Evolutionary conservation across 2,329 filamentous ascomycete genomes (phyloP).

Genomic region (Aspergillus clavatus): DNA sequence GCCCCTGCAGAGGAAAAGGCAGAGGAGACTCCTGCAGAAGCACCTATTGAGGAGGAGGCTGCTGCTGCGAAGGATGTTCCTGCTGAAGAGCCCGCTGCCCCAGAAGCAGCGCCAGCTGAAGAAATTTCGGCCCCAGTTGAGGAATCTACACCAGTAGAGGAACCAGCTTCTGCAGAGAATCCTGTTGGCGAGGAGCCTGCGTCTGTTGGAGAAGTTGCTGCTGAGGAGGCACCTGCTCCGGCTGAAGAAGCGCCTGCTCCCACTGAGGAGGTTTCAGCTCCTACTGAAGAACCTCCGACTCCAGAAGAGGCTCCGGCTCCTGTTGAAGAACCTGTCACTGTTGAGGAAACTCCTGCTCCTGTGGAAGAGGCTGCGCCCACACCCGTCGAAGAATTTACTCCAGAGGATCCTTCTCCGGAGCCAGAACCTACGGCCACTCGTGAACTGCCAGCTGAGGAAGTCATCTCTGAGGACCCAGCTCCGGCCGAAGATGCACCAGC

Average conservation of each 20-base stretch:
- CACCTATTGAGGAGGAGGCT: background rate
- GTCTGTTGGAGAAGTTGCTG: slow-evolving; percentile 14
- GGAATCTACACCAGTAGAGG: slow-evolving; percentile 13
- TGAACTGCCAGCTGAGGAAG: slow-evolving; percentile 7
- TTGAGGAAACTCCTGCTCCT: slow-evolving; percentile 6
- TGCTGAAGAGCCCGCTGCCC: slow-evolving; percentile 13
- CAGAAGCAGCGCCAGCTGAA: slow-evolving; percentile 9
- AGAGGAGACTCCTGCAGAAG: slow-evolving; percentile 7
- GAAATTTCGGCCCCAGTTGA: slow-evolving; percentile 12
- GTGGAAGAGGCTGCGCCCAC: slow-evolving; percentile 10
- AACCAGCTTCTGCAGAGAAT: slow-evolving; percentile 10
- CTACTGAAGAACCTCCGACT: slow-evolving; percentile 3
- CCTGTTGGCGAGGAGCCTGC: slow-evolving; percentile 13
- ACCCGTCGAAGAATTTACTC: slow-evolving; percentile 8
- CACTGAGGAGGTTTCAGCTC: slow-evolving; percentile 4
- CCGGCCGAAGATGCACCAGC: slow-evolving; percentile 6
- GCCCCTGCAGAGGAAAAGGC: slow-evolving; percentile 12
- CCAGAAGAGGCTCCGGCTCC: slow-evolving; percentile 7
- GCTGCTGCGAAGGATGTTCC: slow-evolving; percentile 12
- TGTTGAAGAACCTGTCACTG: slow-evolving; percentile 7
- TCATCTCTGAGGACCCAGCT: background rate
- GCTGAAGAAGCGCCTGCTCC: slow-evolving; percentile 6
- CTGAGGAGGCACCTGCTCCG: slow-evolving; percentile 11
- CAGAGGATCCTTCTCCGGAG: slow-evolving; percentile 7
- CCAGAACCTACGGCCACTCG: slow-evolving; percentile 2